Evolutionary conservation across 805 yeast species (phyloP), one percentile per base, ranked within the genome.

Genomic region (Ogataea trehalophila): DNA sequence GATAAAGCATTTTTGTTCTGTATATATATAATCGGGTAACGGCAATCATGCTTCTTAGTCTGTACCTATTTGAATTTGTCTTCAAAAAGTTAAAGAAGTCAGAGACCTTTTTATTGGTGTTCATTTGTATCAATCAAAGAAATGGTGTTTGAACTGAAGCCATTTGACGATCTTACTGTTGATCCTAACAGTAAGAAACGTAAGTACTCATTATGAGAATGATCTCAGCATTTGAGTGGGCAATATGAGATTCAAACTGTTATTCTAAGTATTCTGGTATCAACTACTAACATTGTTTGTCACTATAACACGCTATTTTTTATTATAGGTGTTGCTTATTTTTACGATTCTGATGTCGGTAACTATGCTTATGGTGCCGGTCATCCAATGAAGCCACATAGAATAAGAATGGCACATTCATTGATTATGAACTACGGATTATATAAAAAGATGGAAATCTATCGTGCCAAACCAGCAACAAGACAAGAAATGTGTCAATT

Each of bases 301-400:
- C 7, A 41, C 11, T 17, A 20, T 17, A 6, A 22, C 15, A 14
- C 2, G 2, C 31, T 9, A 3, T 9, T 9, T 26, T 9, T 11
- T 26, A 33, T 9, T 22, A 13, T 16, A 60, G 69, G 86, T 38
- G 90, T 85, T 31, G 92, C 94, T 0, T 85, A 85, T 62, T 85
- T 85, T 65, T 85, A 85, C 61, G 92, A 85, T 66, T 80, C 96
- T 29, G 99, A 92, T 65, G 96, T 94, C 42, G 98, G 98, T 34
- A 94, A 94, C 71, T 92, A 92, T 69, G 96, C 97, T 40, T 94
- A 94, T 65, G 98, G 98, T 48, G 94, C 97, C 5, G 97, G 97
- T 29, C 99, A 94, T 68, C 97, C 97, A 37, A 94, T 94, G 99
- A 94, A 94, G 66, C 99, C 99, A 22, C 97, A 92, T 67, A 82